phyloP scores from a whole-genome alignment of 805 yeast species.

The Cyberlindnera euphorbiae region DNA sequence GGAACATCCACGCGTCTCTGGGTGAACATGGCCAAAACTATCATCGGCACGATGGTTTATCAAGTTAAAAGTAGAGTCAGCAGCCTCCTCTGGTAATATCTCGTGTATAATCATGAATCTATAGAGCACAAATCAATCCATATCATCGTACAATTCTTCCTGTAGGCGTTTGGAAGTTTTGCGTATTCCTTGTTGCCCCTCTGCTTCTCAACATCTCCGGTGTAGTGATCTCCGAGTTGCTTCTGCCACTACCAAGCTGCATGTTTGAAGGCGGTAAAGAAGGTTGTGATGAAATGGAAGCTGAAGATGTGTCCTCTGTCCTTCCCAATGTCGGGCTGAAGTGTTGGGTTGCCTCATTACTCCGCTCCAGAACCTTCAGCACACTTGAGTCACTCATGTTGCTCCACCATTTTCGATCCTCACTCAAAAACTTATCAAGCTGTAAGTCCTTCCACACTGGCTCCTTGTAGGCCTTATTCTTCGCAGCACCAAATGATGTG shows the following conservation, averaged over 20 bases:
- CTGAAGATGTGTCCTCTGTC: not conserved
- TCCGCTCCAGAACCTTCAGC: slow-evolving; percentile 14
- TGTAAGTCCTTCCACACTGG: slow-evolving; percentile 27
- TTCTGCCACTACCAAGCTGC: not conserved
- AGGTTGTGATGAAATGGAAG: too few relatives aligned
- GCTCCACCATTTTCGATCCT: slow-evolving; percentile 15
- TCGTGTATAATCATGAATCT: too few relatives aligned
- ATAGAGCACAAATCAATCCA: too few relatives aligned
- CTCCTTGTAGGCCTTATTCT: slow-evolving; percentile 16
- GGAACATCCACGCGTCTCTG: too few relatives aligned
- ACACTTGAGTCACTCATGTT: slow-evolving; percentile 12
- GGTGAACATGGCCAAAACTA: too few relatives aligned
- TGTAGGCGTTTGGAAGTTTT: slow-evolving; percentile 23
- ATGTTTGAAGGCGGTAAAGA: too few relatives aligned
- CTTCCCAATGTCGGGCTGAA: not conserved
- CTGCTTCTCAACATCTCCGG: slow-evolving; percentile 23
- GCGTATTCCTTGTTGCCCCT: slow-evolving; percentile 12
- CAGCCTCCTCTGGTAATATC: too few relatives aligned
- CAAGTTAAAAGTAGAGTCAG: too few relatives aligned
- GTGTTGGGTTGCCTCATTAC: not conserved
- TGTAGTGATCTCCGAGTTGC: slow-evolving; percentile 16
- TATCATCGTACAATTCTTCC: slow-evolving; percentile 23
- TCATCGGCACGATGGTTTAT: too few relatives aligned
- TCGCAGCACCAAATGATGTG: slow-evolving; percentile 24
- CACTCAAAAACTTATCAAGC: slow-evolving; percentile 21